Evolutionary conservation across 2,329 filamentous ascomycete species (phyloP).

Genomic region (Aspergillus texensis): DNA sequence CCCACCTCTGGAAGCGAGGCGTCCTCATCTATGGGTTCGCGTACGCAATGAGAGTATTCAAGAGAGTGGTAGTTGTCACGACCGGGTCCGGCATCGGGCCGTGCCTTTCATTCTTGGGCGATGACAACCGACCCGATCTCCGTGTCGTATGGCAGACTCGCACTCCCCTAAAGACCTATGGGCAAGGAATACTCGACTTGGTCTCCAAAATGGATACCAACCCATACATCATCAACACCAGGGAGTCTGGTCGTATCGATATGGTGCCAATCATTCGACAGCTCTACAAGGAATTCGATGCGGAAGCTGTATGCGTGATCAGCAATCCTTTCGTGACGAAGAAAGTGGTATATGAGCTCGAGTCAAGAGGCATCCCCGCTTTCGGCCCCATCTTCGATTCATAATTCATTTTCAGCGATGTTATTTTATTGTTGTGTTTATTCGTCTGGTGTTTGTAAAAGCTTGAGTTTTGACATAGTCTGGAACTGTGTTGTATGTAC

Average conservation of each 20-base stretch:
- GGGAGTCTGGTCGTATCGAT: conserved; percentile 61
- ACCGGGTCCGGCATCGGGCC: conserved; percentile 76
- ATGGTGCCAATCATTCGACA: conserved; percentile 60
- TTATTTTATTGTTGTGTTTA: conserved; percentile 10
- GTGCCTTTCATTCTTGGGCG: conserved; percentile 63
- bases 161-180: conserved; percentile 65
- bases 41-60: conserved; percentile 68
- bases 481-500: background rate
- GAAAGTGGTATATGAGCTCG: conserved; percentile 69
- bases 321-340: conserved; percentile 69
- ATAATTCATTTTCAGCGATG: conserved; percentile 31
- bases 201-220: conserved; percentile 62
- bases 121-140: conserved; percentile 42
- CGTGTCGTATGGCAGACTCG: conserved; percentile 72
- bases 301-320: conserved; percentile 74
- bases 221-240: conserved; percentile 70
- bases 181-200: conserved; percentile 56
- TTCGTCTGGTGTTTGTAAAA: background rate
- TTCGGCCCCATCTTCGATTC: conserved; percentile 77
- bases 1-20: conserved; percentile 68
- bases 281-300: conserved; percentile 49
- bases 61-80: conserved; percentile 66
- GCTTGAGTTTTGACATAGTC: background rate
- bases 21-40: conserved; percentile 69
- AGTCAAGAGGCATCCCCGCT: conserved; percentile 66